These are phyloP conservation scores for Thymus quinquecostatus DNA, from an alignment of 257 asterid genomes.

Conservation along the genomic window DNA sequence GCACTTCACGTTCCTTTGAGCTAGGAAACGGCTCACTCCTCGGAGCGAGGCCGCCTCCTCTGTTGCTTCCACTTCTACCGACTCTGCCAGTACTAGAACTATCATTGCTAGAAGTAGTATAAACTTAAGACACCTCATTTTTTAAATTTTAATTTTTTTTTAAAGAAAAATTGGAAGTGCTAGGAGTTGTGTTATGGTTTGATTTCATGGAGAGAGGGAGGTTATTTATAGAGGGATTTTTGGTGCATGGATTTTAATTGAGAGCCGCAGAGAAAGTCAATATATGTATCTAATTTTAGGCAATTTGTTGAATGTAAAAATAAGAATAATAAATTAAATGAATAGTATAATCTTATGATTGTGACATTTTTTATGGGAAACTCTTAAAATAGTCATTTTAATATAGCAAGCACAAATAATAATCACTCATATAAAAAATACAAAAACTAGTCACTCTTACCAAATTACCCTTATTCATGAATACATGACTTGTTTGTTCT, in stretches of 20 bases:
- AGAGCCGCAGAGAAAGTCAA: slow-evolving; percentile 41
- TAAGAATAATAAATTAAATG: no score
- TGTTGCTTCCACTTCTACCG: slow-evolving; percentile 14
- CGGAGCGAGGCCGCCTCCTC: slow-evolving; percentile 32
- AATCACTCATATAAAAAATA: no score
- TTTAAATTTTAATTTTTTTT: no score
- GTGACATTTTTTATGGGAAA: not conserved
- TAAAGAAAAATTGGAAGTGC: no score
- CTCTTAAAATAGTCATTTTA: no score
- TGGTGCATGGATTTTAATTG: slow-evolving; percentile 41
- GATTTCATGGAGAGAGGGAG: not conserved
- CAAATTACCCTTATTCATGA: no score
- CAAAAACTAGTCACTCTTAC: no score
- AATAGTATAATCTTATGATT: not conserved
- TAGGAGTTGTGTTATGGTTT: no score
- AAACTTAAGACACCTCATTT: slow-evolving; percentile 36
- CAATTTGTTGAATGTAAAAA: slow-evolving; percentile 13
- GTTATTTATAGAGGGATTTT: not conserved
- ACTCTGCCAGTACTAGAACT: slow-evolving; percentile 30
- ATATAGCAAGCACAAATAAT: no score
- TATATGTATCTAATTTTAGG: slow-evolving; percentile 32
- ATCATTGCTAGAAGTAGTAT: slow-evolving; percentile 37
- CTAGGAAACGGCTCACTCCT: slow-evolving; percentile 47
- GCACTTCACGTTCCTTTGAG: slow-evolving; percentile 43
- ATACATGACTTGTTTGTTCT: no score